Evolutionary conservation across 768 basidiomycete species (phyloP), one percentile per base, ranked within the genome.

Genomic region (Hypsizygus marmoreus): DNA sequence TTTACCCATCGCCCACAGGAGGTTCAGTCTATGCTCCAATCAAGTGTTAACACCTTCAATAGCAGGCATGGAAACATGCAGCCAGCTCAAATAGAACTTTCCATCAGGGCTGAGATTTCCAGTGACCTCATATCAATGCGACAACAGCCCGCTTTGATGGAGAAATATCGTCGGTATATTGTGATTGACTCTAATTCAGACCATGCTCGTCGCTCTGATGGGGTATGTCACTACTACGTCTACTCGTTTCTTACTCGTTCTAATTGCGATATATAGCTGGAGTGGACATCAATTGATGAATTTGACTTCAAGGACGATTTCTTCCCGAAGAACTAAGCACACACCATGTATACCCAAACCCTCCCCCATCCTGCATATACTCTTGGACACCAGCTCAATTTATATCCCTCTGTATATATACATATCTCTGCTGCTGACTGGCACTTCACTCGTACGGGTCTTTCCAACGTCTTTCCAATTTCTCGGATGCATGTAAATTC

Each of bases 251-350:
- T 30, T n/a, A 23, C 14, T 4, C 17, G 32, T 39, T 12, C 32
- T 19, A 9, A 41, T 40, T 44, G 10, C 13, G 40, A 13, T 26
- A 44, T 51, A 14, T 40, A 88, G 86, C 63, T 83, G 31, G 86
- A 88, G 59, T 81, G 81, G 72, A 62, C 62, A 2, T 53, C 77
- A 2, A 50, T 70, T 4, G 43, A 60, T 12, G 51, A 62, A 4
- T 84, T 88, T 43, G 71, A 73, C 48, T 86, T 87, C 60, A 75
- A 63, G 52, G 86, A 88, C 58, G 75, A 80, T 4, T 82, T 72
- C 49, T 79, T 71, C 48, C 61, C 65, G 0, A 41, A 41, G n/a
- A n/a, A n/a, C n/a, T n/a, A n/a, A n/a, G n/a, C n/a, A n/a, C n/a
- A n/a, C n/a, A n/a, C n/a, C n/a, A n/a, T n/a, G n/a, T n/a, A n/a